Percentiles rank a stretch among this genome's conserved stretches.
Evolutionary conservation across 805 yeast species (phyloP).

Genomic region (Saccharomycopsis fodiens): DNA sequence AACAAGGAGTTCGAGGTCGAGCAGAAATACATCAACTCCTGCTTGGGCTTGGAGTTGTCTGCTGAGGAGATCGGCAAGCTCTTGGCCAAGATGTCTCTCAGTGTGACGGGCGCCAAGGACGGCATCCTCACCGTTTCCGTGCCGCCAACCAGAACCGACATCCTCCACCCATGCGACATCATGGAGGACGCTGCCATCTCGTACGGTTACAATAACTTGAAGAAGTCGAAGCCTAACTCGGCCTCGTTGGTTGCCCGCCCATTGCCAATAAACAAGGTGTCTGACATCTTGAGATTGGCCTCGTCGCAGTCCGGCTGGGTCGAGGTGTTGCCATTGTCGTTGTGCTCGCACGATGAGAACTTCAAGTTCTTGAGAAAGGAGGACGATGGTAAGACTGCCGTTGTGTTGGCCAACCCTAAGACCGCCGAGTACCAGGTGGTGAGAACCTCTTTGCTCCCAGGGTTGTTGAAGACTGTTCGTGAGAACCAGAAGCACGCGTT

Average conservation of each 20-base stretch:
- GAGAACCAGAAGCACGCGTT: constrained; percentile 94
- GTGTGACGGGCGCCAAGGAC: constrained; percentile 43
- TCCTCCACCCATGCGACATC: constrained; percentile 93
- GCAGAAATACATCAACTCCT: constrained; percentile 79
- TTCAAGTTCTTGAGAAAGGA: constrained; percentile 70
- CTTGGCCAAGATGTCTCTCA: constrained; percentile 74
- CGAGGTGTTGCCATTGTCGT: constrained; percentile 91
- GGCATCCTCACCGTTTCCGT: constrained; percentile 54
- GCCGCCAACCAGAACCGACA: constrained; percentile 94
- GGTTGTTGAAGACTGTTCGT: constrained; percentile 86
- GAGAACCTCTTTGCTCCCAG: constrained; percentile 90
- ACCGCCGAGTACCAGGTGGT: constrained; percentile 96
- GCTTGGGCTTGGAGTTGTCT: constrained; percentile 74
- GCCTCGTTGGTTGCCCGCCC: constrained; percentile 80
- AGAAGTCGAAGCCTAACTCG: constrained; percentile 69
- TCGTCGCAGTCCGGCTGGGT: constrained; percentile 93
- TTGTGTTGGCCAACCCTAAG: constrained; percentile 91
- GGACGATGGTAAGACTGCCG: constrained; percentile 76
- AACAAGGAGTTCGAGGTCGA: constrained; percentile 70
- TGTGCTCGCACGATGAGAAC: constrained; percentile 96
- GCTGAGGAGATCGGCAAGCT: constrained; percentile 61
- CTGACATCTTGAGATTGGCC: constrained; percentile 85
- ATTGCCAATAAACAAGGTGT: constrained; percentile 81
- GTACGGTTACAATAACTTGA: constrained; percentile 86
- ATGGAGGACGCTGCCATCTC: constrained; percentile 98